Evolutionary conservation across 176 grass and related monocot species (phyloP), one percentile per base, ranked within the genome.

Genomic region (Elymus sibiricus): DNA sequence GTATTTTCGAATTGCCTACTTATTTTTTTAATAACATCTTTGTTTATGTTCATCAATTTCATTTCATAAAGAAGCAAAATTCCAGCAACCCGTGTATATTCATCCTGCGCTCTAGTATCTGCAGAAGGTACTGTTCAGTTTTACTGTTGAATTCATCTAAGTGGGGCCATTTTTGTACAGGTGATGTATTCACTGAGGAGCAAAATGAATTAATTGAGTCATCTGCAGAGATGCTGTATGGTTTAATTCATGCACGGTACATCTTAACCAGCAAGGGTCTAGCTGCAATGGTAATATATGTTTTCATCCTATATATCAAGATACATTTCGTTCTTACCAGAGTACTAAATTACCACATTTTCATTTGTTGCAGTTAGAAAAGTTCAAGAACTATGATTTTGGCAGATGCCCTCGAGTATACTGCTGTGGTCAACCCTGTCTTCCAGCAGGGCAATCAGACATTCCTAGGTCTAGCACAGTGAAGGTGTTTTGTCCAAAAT

Each of bases 401-500:
- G 96, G 96, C 77, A 94, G 96, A 90, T 98, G 96, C 82, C 96
- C 96, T 74, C 78, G 96, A 84, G 96, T 95, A 27, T 98, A 94
- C 79, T 95, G 96, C 68, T 98, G 90, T 44, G 96, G 96, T 2
- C 96, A 98, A 76, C 93, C 96, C 43, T 98, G 96, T 79, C 92
- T 98, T 83, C 96, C 96, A 63, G 93, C 94, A 65, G 96, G 96
- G 26, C 96, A 98, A 86, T 90, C 93, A 24, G 96, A 98, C 74
- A 89, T 98, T 88, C 84, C 93, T 86, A 93, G 96, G 70, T 95
- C 93, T 4, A 94, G 93, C 87, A 98, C 93, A 0, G 93, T 98
- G 84, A 98, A 98, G 77, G 89, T 95, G 72, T 98, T 95, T 91
- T 98, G 96, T 84, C 92, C 96, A 13, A 98, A 98, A 88, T 98